These are phyloP conservation scores for Beauveria asiatica DNA, from an alignment of 2,329 filamentous ascomycete genomes.

Conservation along the genomic window DNA sequence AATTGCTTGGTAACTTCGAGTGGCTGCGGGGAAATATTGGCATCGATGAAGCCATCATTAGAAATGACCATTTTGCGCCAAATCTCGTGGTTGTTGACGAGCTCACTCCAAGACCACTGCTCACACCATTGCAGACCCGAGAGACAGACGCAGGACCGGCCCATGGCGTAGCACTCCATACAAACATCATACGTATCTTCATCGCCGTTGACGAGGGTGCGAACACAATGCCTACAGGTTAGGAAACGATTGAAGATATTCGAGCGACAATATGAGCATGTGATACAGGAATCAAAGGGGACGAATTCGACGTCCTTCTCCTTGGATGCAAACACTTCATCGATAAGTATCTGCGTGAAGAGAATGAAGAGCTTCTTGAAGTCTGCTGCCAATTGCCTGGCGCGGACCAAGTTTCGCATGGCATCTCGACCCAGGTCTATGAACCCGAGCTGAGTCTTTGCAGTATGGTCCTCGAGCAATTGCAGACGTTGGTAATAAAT, in stretches of 20 bases:
- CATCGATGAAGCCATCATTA: constrained; percentile 59
- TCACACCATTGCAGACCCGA: constrained; percentile 85
- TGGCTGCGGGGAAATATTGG: constrained; percentile 58
- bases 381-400: constrained; percentile 68
- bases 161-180: constrained; percentile 98
- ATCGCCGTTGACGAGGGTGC: constrained; percentile 53
- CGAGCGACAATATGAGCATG: constrained; percentile 88
- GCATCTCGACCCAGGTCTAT: constrained; percentile 41
- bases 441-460: constrained; percentile 36
- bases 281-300: constrained; percentile 82
- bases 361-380: constrained; percentile 74
- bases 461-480: constrained; percentile 41
- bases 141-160: constrained; percentile 81
- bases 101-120: constrained; percentile 78
- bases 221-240: constrained; percentile 78
- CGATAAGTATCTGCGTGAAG: constrained; percentile 70
- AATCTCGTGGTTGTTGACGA: constrained; percentile 67
- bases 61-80: constrained; percentile 76
- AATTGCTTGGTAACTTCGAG: constrained; percentile 61
- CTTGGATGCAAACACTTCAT: constrained; percentile 73
- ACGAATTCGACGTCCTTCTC: constrained; percentile 67
- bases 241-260: constrained; percentile 98
- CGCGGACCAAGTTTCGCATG: constrained; percentile 32
- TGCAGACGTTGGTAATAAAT: constrained; percentile 63
- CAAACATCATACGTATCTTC: constrained; percentile 92